Percentiles rank a stretch among this genome's conserved stretches.
Conservation (phyloP, 768 basidiomycete genomes). For the Auricularia sp. region DNA sequence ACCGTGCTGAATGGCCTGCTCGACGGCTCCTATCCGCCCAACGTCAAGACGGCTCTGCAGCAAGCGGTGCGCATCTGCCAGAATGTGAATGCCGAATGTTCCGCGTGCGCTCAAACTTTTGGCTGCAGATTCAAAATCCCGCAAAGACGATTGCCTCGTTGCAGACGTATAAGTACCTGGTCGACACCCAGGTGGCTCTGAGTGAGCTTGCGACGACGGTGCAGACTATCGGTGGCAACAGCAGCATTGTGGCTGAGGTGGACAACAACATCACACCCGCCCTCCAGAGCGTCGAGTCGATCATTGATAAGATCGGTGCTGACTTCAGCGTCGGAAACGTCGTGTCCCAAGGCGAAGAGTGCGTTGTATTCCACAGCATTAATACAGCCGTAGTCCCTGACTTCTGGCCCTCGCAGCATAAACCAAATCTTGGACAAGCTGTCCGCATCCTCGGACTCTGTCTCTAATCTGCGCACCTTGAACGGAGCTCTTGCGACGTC, state of each 20-base stretch:
- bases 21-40: constrained; percentile 2
- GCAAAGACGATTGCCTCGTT: constrained; percentile 3
- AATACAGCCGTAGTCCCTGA: background rate
- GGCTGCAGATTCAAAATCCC: background rate
- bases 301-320: constrained; percentile 7
- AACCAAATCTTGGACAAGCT: background rate
- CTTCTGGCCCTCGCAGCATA: background rate
- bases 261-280: constrained; percentile 2
- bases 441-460: background rate
- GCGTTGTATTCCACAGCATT: background rate
- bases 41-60: background rate
- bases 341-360: constrained; percentile 4
- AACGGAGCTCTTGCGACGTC: background rate
- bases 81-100: too few relatives aligned
- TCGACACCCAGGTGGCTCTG: constrained; percentile 4
- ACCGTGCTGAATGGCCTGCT: constrained; percentile 5
- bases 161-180: constrained; percentile 5
- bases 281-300: constrained; percentile 1
- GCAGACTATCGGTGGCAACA: background rate
- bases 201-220: constrained; percentile 2
- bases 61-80: background rate
- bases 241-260: background rate
- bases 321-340: constrained; percentile 7
- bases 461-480: background rate
- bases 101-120: too few relatives aligned